A percentile compares a stretch with the other conserved stretches of the same genome.
Conservation (phyloP, 257 asterid species). For the Cynanchum wilfordii region DNA sequence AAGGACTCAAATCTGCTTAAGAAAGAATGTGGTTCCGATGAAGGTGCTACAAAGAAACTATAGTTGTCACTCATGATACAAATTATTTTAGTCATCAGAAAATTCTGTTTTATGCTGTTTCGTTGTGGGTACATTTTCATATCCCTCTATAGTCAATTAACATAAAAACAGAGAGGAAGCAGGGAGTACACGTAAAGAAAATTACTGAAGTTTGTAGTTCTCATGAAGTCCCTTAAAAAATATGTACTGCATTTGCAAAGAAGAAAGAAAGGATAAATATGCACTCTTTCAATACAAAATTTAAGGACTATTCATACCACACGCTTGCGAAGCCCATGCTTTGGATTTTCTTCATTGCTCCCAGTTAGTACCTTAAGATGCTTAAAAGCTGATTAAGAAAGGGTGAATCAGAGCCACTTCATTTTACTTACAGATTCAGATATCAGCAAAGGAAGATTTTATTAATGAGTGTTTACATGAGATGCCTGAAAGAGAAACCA, state of each 20-base stretch:
- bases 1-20: background rate
- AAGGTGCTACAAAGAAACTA: background rate
- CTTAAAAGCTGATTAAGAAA: conserved; percentile 43
- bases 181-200: background rate
- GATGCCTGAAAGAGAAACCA: conserved; percentile 46
- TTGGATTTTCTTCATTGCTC: conserved; percentile 37
- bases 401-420: conserved; percentile 18
- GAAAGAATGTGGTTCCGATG: background rate
- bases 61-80: background rate
- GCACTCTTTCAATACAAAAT: background rate
- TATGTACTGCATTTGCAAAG: no score
- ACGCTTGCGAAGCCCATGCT: conserved; percentile 50
- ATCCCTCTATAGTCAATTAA: no score
- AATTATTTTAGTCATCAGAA: background rate
- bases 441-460: background rate
- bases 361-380: conserved; percentile 51
- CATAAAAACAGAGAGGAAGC: background rate
- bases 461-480: conserved; percentile 40
- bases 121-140: background rate
- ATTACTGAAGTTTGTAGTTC: background rate
- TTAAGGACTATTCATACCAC: conserved; percentile 41
- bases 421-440: conserved; percentile 1
- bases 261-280: background rate
- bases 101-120: background rate
- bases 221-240: background rate